Conservation (phyloP, 2,329 filamentous ascomycete genomes). For the Bertia moriformis region DNA sequence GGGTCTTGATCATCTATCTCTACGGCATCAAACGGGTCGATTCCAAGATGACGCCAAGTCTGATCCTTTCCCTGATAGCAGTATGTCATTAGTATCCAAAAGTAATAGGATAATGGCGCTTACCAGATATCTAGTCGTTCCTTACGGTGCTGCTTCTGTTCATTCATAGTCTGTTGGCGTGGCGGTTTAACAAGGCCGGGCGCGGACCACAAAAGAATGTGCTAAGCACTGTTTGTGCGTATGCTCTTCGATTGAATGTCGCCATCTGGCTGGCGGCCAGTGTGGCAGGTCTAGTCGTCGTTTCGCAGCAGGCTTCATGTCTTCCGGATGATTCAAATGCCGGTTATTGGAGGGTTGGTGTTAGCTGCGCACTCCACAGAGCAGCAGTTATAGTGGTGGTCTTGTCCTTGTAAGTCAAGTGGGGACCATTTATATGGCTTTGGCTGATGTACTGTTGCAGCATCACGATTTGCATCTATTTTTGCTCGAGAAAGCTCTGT, state of each 20-base stretch:
- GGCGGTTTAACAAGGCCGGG: conserved; percentile 12
- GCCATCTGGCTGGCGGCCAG: conserved; percentile 19
- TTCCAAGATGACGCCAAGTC: conserved; percentile 18
- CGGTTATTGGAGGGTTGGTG: conserved; percentile 16
- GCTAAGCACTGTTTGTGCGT: conserved; percentile 16
- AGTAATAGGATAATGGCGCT: background rate
- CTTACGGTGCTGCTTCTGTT: conserved; percentile 17
- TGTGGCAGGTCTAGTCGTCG: conserved; percentile 17
- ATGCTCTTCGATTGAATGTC: conserved; percentile 16
- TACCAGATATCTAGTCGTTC: conserved; percentile 12
- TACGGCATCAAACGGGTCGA: conserved; percentile 17
- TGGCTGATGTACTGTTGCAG: conserved; percentile 6
- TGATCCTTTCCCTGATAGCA: conserved; percentile 17
- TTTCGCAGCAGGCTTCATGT: conserved; percentile 17
- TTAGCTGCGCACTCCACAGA: conserved; percentile 19
- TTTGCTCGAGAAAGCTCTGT: conserved; percentile 19
- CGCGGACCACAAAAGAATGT: conserved; percentile 3
- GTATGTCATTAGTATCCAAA: conserved; percentile 10
- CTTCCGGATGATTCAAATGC: conserved; percentile 10
- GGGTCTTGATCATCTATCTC: conserved; percentile 16
- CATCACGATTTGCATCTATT: conserved; percentile 16
- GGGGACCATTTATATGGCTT: background rate
- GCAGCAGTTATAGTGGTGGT: conserved; percentile 15
- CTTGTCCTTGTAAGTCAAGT: conserved; percentile 15
- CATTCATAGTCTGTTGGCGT: conserved; percentile 20